These are phyloP conservation scores for Globisporangium irregulare DNA, from an alignment of 352 stramenopile genomes.

Conservation along the genomic window DNA sequence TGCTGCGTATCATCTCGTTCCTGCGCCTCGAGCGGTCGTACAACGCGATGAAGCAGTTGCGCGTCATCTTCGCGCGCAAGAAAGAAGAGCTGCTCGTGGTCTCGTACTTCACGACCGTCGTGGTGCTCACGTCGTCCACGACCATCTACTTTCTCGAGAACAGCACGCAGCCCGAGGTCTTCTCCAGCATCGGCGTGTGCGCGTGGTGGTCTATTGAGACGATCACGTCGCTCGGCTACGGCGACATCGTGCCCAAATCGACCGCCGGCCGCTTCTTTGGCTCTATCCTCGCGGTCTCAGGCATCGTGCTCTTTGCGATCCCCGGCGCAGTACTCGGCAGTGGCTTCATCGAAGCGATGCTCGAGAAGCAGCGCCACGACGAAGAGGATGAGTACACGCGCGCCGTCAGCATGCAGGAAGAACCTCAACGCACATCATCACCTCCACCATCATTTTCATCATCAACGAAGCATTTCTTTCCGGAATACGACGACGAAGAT, in stretches of 20 bases:
- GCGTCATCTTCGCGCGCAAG: constrained; percentile 49
- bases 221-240: constrained; percentile 68
- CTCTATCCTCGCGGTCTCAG: constrained; percentile 47
- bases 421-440: not conserved
- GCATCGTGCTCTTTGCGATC: constrained; percentile 63
- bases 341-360: constrained; percentile 69
- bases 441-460: not conserved
- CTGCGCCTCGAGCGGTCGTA: constrained; percentile 59
- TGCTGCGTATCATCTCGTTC: constrained; percentile 59
- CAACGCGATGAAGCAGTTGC: constrained; percentile 55
- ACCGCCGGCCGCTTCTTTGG: constrained; percentile 35
- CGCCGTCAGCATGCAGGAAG: constrained; percentile 17
- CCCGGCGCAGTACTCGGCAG: constrained; percentile 54
- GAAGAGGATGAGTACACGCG: constrained; percentile 32
- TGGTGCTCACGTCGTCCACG: constrained; percentile 56
- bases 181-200: constrained; percentile 45
- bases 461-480: not conserved
- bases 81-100: constrained; percentile 65
- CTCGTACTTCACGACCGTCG: constrained; percentile 48
- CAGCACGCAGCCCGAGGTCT: constrained; percentile 38
- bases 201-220: constrained; percentile 65
- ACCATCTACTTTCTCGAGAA: constrained; percentile 69
- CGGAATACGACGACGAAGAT: not conserved
- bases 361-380: constrained; percentile 54
- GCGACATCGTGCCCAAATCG: constrained; percentile 55